A percentile compares a stretch with the other conserved stretches of the same genome.
Evolutionary conservation across 768 basidiomycete species (phyloP).

Genomic region (Amanita pseudoporphyria): DNA sequence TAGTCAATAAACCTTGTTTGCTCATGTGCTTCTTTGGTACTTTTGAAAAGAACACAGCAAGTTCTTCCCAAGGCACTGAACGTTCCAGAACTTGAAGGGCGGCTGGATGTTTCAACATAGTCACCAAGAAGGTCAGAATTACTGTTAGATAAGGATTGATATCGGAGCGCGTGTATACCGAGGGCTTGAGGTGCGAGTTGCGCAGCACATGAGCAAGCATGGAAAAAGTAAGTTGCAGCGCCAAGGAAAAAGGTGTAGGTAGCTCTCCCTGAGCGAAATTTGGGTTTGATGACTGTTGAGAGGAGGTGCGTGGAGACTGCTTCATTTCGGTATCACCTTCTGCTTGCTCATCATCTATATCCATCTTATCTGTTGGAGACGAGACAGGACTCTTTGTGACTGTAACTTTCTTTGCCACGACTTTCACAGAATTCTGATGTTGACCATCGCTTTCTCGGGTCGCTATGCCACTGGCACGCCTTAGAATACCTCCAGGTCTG

Average conservation of each 20-base stretch:
- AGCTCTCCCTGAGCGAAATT: conserved; percentile 32
- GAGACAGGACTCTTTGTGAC: background rate
- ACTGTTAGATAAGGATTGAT: conserved; percentile 85
- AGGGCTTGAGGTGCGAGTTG: conserved; percentile 50
- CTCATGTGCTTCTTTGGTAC: conserved; percentile 46
- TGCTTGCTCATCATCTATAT: conserved; percentile 40
- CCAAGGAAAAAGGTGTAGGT: conserved; percentile 60
- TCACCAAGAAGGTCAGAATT: conserved; percentile 82
- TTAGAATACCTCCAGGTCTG: conserved; percentile 56
- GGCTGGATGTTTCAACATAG: conserved; percentile 54
- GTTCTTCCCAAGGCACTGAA: conserved; percentile 73
- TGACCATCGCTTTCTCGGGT: conserved; percentile 20
- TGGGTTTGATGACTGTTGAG: conserved; percentile 16
- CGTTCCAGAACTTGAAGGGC: conserved; percentile 61
- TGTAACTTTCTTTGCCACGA: background rate
- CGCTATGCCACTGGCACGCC: conserved; percentile 47
- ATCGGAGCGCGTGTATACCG: conserved; percentile 40
- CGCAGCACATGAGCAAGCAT: conserved; percentile 68
- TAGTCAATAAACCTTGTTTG: conserved; percentile 30
- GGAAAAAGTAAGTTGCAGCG: conserved; percentile 69
- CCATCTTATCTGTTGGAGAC: conserved; percentile 38
- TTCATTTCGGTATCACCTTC: background rate
- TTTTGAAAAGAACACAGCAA: conserved; percentile 53
- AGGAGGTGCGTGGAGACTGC: conserved; percentile 5
- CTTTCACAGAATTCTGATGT: conserved; percentile 18